Evolutionary conservation across 768 basidiomycete species (phyloP).

Genomic region (Mycena alexandri): DNA sequence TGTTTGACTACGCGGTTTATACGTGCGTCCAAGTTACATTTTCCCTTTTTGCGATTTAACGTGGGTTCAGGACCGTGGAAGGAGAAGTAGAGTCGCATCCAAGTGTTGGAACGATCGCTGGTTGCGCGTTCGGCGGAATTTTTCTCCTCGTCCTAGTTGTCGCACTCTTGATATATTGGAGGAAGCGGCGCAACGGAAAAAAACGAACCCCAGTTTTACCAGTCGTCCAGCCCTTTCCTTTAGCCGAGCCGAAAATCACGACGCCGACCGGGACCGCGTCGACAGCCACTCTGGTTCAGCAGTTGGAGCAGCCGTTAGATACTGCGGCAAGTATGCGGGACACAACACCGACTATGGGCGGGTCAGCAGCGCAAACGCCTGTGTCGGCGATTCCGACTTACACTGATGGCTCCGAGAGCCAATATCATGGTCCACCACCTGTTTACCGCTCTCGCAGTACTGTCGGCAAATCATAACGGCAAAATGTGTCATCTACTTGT

Average conservation of each 20-base stretch:
- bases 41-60: neutral
- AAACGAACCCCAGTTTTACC: constrained; percentile 8
- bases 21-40: constrained; percentile 20
- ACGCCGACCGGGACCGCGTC: too few species aligned
- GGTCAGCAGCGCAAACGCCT: neutral
- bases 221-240: constrained; percentile 13
- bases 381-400: neutral
- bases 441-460: constrained; percentile 9
- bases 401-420: neutral
- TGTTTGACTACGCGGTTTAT: constrained; percentile 37
- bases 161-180: neutral
- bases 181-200: neutral
- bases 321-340: constrained; percentile 10
- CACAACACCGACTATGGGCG: neutral
- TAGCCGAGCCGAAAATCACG: too few species aligned
- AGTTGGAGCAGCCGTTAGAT: constrained; percentile 14
- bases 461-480: neutral
- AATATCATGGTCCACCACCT: constrained; percentile 7
- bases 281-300: constrained; percentile 2
- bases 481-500: neutral
- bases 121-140: constrained; percentile 22
- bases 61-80: neutral
- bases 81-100: neutral
- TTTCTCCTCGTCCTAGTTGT: constrained; percentile 2
- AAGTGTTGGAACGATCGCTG: constrained; percentile 19